Evolutionary conservation across 495 filamentous ascomycete species (phyloP).

Genomic region (Hypoxylon trugodes): DNA sequence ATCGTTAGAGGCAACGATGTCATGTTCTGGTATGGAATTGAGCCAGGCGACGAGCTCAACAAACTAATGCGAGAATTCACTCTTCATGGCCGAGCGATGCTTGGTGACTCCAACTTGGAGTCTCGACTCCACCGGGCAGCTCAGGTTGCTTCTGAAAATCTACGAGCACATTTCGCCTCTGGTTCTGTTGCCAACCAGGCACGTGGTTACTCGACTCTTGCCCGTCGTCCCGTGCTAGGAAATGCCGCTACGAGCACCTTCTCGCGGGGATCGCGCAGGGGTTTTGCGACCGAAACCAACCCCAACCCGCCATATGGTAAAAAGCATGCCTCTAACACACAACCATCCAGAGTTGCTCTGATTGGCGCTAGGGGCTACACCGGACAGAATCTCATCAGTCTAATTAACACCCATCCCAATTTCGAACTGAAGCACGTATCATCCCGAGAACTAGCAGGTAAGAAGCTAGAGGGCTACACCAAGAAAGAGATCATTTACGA

Average conservation of each 20-base stretch:
- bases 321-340: conserved; percentile 85
- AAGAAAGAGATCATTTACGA: conserved; percentile 96
- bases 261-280: conserved; percentile 27
- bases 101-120: conserved; percentile 91
- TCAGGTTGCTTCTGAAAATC: conserved; percentile 60
- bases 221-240: conserved; percentile 37
- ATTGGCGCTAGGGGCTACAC: conserved; percentile 98
- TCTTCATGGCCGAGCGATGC: conserved; percentile 83
- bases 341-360: conserved; percentile 84
- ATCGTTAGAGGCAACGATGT: conserved; percentile 84
- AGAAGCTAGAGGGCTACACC: conserved; percentile 88
- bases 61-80: conserved; percentile 89
- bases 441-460: conserved; percentile 89
- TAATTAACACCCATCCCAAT: conserved; percentile 91
- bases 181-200: conserved; percentile 43
- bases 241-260: conserved; percentile 22
- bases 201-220: conserved; percentile 39
- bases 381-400: conserved; percentile 87
- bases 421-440: conserved; percentile 95
- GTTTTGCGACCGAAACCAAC: conserved; percentile 67
- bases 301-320: conserved; percentile 96
- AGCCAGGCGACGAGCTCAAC: conserved; percentile 83
- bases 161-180: conserved; percentile 43
- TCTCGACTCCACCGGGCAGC: conserved; percentile 81
- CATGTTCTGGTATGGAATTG: conserved; percentile 96